A percentile compares a stretch with the other conserved stretches of the same genome.
phyloP scores from a whole-genome alignment of 495 filamentous ascomycete species.

The Penicillium egyptiacum region DNA sequence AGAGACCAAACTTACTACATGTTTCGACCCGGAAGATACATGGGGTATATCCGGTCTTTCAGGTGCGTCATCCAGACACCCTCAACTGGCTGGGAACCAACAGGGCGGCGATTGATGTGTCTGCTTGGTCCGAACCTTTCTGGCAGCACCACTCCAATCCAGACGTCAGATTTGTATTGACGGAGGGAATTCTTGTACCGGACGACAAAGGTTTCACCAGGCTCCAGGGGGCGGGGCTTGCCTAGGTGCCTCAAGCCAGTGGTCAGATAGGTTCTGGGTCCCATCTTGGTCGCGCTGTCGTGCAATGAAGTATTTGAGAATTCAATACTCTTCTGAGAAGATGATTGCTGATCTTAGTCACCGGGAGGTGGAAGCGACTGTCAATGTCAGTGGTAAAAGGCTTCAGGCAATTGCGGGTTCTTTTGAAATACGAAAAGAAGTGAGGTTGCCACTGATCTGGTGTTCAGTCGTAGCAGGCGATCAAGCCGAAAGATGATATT shows the following conservation, averaged over 20 bases:
- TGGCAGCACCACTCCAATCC: conserved; percentile 16
- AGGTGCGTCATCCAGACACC: conserved; percentile 10
- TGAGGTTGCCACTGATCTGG: neutral
- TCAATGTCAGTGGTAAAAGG: neutral
- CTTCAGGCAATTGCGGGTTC: neutral
- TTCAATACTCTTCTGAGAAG: neutral
- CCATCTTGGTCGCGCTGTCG: neutral
- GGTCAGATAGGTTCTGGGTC: neutral
- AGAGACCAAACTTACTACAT: conserved; percentile 20
- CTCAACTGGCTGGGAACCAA: conserved; percentile 6
- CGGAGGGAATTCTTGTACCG: conserved; percentile 21
- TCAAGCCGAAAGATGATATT: neutral
- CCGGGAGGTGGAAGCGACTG: neutral
- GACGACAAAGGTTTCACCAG: conserved; percentile 14
- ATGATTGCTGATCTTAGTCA: neutral
- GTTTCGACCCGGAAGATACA: conserved; percentile 24
- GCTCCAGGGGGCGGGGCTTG: conserved; percentile 2
- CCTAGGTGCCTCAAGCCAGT: neutral
- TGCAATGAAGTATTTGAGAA: neutral
- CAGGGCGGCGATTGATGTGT: conserved; percentile 8
- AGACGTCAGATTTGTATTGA: conserved; percentile 18
- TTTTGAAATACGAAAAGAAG: neutral
- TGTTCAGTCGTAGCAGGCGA: neutral
- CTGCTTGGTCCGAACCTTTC: conserved; percentile 6
- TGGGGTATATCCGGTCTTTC: conserved; percentile 15